Conservation (phyloP, 495 filamentous ascomycete species). For the Extremus antarcticus region DNA sequence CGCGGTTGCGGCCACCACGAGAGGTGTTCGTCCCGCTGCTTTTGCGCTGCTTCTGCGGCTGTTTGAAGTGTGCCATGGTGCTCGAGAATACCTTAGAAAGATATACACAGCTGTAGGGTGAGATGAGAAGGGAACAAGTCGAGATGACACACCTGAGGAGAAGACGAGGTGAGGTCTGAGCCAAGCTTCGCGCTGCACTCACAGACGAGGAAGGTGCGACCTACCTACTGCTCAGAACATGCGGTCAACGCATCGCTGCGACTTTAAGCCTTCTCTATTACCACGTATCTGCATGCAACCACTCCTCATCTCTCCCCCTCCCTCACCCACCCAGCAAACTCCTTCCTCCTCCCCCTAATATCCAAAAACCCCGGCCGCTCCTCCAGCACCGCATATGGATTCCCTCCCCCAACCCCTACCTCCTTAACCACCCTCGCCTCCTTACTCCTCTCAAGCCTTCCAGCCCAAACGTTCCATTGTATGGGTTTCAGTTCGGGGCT, state of each 20-base stretch:
- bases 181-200: neutral
- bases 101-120: too few species aligned
- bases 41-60: conserved; percentile 2
- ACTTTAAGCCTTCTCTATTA: neutral
- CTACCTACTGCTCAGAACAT: too few species aligned
- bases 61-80: too few species aligned
- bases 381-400: conserved; percentile 32
- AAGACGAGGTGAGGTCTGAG: conserved; percentile 4
- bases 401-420: conserved; percentile 24
- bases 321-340: conserved; percentile 33
- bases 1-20: conserved; percentile 6
- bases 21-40: neutral
- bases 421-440: conserved; percentile 16
- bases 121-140: neutral
- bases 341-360: conserved; percentile 33
- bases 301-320: conserved; percentile 12
- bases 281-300: neutral
- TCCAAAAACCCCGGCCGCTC: conserved; percentile 34
- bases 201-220: neutral
- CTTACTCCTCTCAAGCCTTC: conserved; percentile 25
- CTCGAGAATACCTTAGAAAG: too few species aligned
- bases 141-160: neutral
- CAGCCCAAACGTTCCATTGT: conserved; percentile 33
- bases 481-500: conserved; percentile 31
- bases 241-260: too few species aligned